Conservation (phyloP, 768 basidiomycete genomes). For the Termitomyces sp. region DNA sequence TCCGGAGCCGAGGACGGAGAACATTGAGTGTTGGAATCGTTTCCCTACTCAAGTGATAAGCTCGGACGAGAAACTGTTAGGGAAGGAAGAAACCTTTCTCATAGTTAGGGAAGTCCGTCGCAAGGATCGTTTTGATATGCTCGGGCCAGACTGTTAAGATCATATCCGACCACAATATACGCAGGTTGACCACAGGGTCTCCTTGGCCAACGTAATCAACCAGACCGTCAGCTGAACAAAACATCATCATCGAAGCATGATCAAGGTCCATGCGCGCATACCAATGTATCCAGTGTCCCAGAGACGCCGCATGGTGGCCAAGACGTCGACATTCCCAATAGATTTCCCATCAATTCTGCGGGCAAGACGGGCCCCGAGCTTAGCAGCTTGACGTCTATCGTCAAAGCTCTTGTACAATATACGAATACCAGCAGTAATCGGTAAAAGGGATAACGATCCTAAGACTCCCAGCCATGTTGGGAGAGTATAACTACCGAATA, state of each 20-base stretch:
- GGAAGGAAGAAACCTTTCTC: constrained; percentile 42
- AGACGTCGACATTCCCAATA: constrained; percentile 44
- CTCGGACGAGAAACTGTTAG: background rate
- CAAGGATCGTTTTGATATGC: constrained; percentile 53
- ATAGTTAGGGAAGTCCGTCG: constrained; percentile 57
- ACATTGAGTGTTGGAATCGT: constrained; percentile 40
- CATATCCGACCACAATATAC: constrained; percentile 41
- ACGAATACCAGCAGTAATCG: constrained; percentile 26
- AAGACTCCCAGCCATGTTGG: constrained; percentile 36
- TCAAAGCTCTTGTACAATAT: constrained; percentile 24
- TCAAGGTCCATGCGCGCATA: constrained; percentile 17
- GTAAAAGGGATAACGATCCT: constrained; percentile 28
- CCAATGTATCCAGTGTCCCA: constrained; percentile 49
- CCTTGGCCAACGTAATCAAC: constrained; percentile 25
- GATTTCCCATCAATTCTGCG: constrained; percentile 33
- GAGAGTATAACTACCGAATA: constrained; percentile 17
- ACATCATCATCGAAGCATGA: background rate
- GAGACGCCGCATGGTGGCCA: constrained; percentile 31
- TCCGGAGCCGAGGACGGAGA: constrained; percentile 54
- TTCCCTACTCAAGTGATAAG: constrained; percentile 26
- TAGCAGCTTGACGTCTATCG: constrained; percentile 35
- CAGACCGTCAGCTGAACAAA: constrained; percentile 39
- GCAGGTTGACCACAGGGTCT: constrained; percentile 45
- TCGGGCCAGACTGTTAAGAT: constrained; percentile 49
- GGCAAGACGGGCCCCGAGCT: constrained; percentile 43